These are phyloP conservation scores for Boletellus deceptivus DNA, from an alignment of 1,284 basidiomycete species.

Conservation along the genomic window DNA sequence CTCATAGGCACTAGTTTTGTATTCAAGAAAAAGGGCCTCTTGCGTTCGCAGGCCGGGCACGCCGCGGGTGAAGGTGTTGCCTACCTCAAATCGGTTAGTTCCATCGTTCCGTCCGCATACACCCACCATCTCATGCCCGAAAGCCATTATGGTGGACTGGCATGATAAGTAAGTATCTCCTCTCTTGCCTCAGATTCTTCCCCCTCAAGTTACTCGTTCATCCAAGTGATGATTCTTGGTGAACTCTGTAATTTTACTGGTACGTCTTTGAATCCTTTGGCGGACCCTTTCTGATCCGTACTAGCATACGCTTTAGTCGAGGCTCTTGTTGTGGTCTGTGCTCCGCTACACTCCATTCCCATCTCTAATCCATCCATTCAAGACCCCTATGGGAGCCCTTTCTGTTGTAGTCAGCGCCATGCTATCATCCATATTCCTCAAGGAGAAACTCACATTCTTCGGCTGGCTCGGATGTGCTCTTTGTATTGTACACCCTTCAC, in stretches of 20 bases:
- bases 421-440: constrained; percentile 89
- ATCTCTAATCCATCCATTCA: constrained; percentile 3
- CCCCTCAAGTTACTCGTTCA: constrained; percentile 6
- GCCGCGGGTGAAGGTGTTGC: constrained; percentile 89
- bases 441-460: constrained; percentile 89
- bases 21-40: constrained; percentile 93
- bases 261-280: constrained; percentile 37
- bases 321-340: constrained; percentile 79
- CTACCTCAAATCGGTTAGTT: constrained; percentile 86
- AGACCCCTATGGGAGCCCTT: constrained; percentile 95
- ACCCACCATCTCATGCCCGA: constrained; percentile 1
- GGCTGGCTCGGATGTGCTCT: constrained; percentile 92
- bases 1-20: constrained; percentile 94
- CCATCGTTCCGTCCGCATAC: constrained; percentile 7
- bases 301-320: constrained; percentile 87
- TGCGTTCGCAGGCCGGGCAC: constrained; percentile 67
- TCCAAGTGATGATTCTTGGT: constrained; percentile 74
- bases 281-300: constrained; percentile 18
- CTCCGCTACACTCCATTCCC: constrained; percentile 8
- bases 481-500: constrained; percentile 61
- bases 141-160: constrained; percentile 85
- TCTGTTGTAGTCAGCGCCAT: constrained; percentile 96
- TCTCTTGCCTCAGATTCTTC: neutral
- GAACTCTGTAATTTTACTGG: constrained; percentile 84
- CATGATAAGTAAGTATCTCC: constrained; percentile 57